Conservation (phyloP, 1,284 basidiomycete genomes). For the Xanthoconium separans region DNA sequence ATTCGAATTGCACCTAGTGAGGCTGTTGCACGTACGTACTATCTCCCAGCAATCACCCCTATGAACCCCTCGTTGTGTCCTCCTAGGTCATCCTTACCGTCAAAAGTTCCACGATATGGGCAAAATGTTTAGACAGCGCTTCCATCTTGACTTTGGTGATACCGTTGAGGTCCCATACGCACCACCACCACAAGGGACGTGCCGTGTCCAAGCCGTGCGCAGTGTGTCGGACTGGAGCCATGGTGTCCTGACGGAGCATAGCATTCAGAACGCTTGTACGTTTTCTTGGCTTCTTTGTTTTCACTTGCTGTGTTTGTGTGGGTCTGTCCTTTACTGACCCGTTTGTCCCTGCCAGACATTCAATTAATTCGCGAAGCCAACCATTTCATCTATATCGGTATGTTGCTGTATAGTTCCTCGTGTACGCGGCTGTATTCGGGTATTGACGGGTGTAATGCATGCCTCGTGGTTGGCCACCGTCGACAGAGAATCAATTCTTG, state of each 20-base stretch:
- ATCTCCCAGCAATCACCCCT: neutral
- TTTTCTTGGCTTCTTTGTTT: conserved; percentile 19
- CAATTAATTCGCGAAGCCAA: conserved; percentile 81
- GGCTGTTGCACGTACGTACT: conserved; percentile 53
- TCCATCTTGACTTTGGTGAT: conserved; percentile 37
- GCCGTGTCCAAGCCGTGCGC: conserved; percentile 75
- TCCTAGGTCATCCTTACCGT: conserved; percentile 65
- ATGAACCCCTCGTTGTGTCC: conserved; percentile 2
- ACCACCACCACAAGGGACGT: conserved; percentile 46
- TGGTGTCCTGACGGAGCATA: conserved; percentile 81
- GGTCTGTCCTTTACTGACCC: neutral
- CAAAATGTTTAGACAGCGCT: conserved; percentile 61
- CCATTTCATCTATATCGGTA: conserved; percentile 89
- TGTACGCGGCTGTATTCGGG: neutral
- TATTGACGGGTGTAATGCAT: conserved; percentile 8
- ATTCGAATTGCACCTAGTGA: conserved; percentile 60
- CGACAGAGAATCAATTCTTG: conserved; percentile 91
- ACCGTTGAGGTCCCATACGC: conserved; percentile 41
- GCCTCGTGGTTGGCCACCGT: conserved; percentile 12
- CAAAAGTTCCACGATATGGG: conserved; percentile 62
- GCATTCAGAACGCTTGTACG: conserved; percentile 85
- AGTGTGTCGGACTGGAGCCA: conserved; percentile 92
- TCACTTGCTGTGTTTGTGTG: conserved; percentile 5
- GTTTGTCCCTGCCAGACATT: conserved; percentile 51
- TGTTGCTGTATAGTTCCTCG: conserved; percentile 22